A percentile compares a stretch with the other conserved stretches of the same genome.
Conservation (phyloP, 768 basidiomycete genomes). For the Suillus discolor region DNA sequence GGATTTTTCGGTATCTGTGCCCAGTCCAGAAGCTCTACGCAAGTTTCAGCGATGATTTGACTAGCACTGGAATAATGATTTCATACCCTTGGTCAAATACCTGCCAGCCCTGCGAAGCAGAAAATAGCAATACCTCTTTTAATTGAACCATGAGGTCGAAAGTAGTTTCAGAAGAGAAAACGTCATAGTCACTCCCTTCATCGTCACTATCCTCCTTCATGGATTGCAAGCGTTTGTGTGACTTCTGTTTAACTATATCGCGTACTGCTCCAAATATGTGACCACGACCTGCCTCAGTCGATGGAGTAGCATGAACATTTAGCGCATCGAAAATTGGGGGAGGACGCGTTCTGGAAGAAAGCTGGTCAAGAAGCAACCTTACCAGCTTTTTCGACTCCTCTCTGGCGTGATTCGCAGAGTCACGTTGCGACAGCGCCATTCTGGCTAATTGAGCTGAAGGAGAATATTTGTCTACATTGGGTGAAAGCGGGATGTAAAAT, state of each 20-base stretch:
- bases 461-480: conserved; percentile 27
- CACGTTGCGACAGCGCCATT: conserved; percentile 27
- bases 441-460: conserved; percentile 21
- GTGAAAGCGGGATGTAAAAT: conserved; percentile 31
- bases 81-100: conserved; percentile 59
- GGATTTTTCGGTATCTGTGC: neutral
- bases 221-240: conserved; percentile 11
- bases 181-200: conserved; percentile 38
- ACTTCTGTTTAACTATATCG: conserved; percentile 43
- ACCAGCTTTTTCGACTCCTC: conserved; percentile 73
- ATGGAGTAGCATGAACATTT: conserved; percentile 26
- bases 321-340: conserved; percentile 52
- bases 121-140: conserved; percentile 59
- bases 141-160: conserved; percentile 66
- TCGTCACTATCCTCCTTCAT: conserved; percentile 33
- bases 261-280: conserved; percentile 48
- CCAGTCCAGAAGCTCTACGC: conserved; percentile 3
- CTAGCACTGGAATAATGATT: neutral
- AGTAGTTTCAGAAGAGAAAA: conserved; percentile 67
- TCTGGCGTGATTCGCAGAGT: conserved; percentile 38
- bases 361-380: conserved; percentile 61
- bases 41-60: neutral
- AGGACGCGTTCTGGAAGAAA: conserved; percentile 59
- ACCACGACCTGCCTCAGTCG: conserved; percentile 38
- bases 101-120: conserved; percentile 58